A percentile compares a stretch with the other conserved stretches of the same genome.
These are phyloP conservation scores for Rhizopogon vesiculosus DNA, from an alignment of 768 basidiomycete genomes.

Conservation along the genomic window DNA sequence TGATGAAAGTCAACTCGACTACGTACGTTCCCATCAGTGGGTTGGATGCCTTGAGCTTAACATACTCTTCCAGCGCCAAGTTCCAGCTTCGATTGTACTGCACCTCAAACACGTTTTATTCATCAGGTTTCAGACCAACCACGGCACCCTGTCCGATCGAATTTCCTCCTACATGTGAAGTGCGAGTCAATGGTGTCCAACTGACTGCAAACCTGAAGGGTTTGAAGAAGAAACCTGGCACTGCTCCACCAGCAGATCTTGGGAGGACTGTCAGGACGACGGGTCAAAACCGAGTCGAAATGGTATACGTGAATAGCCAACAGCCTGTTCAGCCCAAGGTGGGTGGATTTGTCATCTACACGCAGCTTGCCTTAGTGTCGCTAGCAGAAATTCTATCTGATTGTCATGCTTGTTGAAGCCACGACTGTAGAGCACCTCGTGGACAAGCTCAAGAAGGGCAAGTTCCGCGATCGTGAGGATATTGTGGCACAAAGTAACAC, in stretches of 20 bases:
- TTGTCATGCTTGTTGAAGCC: constrained; percentile 80
- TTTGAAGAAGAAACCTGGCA: constrained; percentile 92
- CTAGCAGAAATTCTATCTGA: constrained; percentile 77
- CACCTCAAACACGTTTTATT: constrained; percentile 77
- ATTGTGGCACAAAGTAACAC: constrained; percentile 64
- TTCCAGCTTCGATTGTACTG: constrained; percentile 86
- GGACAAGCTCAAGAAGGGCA: constrained; percentile 61
- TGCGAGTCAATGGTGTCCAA: constrained; percentile 71
- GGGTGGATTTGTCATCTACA: constrained; percentile 9
- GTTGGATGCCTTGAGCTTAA: neutral
- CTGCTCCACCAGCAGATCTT: constrained; percentile 84
- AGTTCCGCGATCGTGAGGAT: constrained; percentile 57
- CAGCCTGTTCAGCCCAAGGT: constrained; percentile 75
- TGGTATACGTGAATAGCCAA: constrained; percentile 88
- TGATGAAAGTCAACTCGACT: constrained; percentile 50
- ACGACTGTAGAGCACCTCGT: constrained; percentile 69
- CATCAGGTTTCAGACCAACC: constrained; percentile 47
- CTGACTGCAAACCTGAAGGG: constrained; percentile 81
- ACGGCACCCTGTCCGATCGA: constrained; percentile 70
- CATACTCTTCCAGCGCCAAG: constrained; percentile 41
- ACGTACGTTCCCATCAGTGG: constrained; percentile 37
- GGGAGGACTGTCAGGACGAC: constrained; percentile 35
- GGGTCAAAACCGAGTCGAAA: constrained; percentile 67
- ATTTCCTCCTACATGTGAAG: constrained; percentile 89
- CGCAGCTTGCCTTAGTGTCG: neutral